A percentile compares a stretch with the other conserved stretches of the same genome.
These are phyloP conservation scores for Cryptosporidium bovis DNA, from an alignment of 169 alveolate genomes.

Conservation along the genomic window DNA sequence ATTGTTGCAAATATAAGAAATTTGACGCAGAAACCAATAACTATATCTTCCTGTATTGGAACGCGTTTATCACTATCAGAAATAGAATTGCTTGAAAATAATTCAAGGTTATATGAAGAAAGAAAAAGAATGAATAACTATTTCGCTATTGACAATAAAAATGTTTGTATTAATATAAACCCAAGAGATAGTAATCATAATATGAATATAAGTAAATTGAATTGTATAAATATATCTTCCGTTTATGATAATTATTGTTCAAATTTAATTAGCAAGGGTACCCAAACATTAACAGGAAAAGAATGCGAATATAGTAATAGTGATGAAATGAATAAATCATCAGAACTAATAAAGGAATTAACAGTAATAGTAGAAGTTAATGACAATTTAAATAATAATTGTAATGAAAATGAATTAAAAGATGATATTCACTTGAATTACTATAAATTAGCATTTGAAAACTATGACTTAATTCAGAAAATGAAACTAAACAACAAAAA, in stretches of 20 bases:
- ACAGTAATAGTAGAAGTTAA: background rate
- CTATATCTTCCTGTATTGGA: constrained; percentile 40
- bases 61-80: constrained; percentile 46
- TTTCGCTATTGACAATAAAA: background rate
- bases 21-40: constrained; percentile 59
- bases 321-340: too few species aligned
- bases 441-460: constrained; percentile 58
- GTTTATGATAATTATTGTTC: background rate
- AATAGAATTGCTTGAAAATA: constrained; percentile 17
- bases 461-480: constrained; percentile 44
- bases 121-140: background rate
- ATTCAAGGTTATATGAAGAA: constrained; percentile 7
- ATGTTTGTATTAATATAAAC: too few species aligned
- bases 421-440: background rate
- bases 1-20: constrained; percentile 53
- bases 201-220: background rate
- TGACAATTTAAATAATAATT: background rate
- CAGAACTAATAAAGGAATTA: constrained; percentile 1
- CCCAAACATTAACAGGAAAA: constrained; percentile 13
- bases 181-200: background rate
- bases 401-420: background rate
- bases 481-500: background rate
- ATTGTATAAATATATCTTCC: background rate
- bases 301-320: background rate
- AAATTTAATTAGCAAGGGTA: background rate